Evolutionary conservation across 371 early-diverging fungal species (phyloP), one percentile per base, ranked within the genome.

Genomic region (Catenaria anguillulae): DNA sequence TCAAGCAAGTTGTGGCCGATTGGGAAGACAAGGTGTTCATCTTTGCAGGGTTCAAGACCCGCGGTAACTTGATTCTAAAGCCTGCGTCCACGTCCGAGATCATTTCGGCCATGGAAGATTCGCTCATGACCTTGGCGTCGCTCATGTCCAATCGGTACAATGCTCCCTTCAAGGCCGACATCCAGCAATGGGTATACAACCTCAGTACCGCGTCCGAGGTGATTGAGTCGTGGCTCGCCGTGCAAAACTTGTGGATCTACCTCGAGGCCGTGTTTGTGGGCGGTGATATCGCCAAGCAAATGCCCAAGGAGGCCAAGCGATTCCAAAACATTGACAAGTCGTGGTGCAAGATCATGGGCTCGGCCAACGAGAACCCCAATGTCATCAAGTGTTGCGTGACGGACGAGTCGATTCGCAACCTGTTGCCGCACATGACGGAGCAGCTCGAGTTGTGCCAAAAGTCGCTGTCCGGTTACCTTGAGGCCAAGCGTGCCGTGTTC

Each of bases 221-320:
- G 33, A 78, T 82, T 43, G 82, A 82, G 63, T 79, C 75, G 63
- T 82, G 82, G 82, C 69, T 82, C 21, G 74, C 74, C 8, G 80
- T 82, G 43, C 80, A 80, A 60, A 82, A 80, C 61, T 63, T 82
- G 66, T 82, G 82, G 82, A 82, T 82, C 63, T 82, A 82, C 61
- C 66, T 82, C 17, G 82, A 82, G 64, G 82, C 82, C 48, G 82
- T 82, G 26, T 82, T 82, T 62, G 82, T 80, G 23, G 82, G 82
- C 40, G 82, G 82, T 56, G 82, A 82, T 67, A 82, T 82, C 61
- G 82, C 82, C 48, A 82, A 82, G 67, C 82, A 82, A 64, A 79
- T 82, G 80, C 82, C 82, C 17, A 79, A 79, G 64, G 82, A 82
- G 64, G 80, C 82, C 24, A 82, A 82, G 68, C 70, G 80, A 15